Evolutionary conservation across 2,329 filamentous ascomycete species (phyloP).

Genomic region (Moelleriella libera): DNA sequence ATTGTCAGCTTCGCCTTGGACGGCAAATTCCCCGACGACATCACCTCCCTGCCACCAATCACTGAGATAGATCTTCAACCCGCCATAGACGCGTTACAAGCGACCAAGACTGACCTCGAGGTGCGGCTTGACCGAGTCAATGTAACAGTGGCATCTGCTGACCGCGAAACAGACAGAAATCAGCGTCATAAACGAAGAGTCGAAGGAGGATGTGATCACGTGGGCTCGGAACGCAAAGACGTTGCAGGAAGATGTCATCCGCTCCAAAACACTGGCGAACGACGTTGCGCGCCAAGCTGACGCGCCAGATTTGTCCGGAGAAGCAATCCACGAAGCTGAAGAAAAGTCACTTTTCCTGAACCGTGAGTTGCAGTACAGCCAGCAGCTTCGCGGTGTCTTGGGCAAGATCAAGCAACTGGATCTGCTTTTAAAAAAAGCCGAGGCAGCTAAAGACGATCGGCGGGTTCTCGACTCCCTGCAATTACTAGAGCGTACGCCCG

Average conservation of each 20-base stretch:
- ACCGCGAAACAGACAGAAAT: slow-evolving; percentile 40
- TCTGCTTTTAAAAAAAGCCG: slow-evolving; percentile 46
- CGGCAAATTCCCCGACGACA: slow-evolving; percentile 25
- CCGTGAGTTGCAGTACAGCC: slow-evolving; percentile 43
- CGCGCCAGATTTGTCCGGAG: slow-evolving; percentile 38
- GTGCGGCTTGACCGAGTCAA: slow-evolving; percentile 11
- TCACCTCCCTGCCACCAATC: slow-evolving; percentile 20
- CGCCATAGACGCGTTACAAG: slow-evolving; percentile 22
- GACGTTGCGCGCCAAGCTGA: slow-evolving; percentile 71
- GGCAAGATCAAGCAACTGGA: slow-evolving; percentile 41
- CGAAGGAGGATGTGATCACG: slow-evolving; percentile 63
- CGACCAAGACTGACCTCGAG: slow-evolving; percentile 23
- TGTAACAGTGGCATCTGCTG: not conserved
- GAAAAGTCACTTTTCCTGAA: slow-evolving; percentile 41
- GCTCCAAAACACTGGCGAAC: slow-evolving; percentile 63
- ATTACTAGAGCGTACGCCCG: slow-evolving; percentile 39
- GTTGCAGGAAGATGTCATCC: slow-evolving; percentile 73
- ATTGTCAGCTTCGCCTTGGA: slow-evolving; percentile 25
- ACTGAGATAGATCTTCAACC: slow-evolving; percentile 22
- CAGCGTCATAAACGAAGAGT: slow-evolving; percentile 59
- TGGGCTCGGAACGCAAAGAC: slow-evolving; percentile 80
- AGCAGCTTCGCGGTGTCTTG: slow-evolving; percentile 38
- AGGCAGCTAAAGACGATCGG: slow-evolving; percentile 38
- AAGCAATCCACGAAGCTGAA: slow-evolving; percentile 36
- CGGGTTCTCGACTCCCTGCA: slow-evolving; percentile 42